Conservation (phyloP, 202 grass and related monocot species). For the Bolboschoenoplectus hybrid region DNA sequence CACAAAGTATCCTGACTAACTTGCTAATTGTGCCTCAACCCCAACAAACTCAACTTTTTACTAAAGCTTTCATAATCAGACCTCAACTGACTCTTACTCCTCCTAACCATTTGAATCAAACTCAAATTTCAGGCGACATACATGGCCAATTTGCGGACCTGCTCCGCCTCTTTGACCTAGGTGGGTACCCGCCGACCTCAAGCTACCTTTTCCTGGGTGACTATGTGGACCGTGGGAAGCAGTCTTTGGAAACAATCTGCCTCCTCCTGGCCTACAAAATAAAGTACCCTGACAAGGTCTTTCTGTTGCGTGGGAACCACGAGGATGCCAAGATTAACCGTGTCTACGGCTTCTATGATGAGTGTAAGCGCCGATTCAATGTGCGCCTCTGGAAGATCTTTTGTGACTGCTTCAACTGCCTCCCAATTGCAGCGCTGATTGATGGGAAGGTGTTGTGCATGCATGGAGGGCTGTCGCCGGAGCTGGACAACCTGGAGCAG, state of each 20-base stretch:
- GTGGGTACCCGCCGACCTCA: conserved; percentile 80
- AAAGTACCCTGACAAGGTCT: conserved; percentile 86
- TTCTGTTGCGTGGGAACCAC: conserved; percentile 81
- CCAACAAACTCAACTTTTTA: neutral
- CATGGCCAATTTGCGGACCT: conserved; percentile 88
- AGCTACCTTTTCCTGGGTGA: conserved; percentile 94
- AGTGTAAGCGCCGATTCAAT: conserved; percentile 93
- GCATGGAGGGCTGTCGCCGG: conserved; percentile 89
- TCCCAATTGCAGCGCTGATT: conserved; percentile 77
- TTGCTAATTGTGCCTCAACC: neutral
- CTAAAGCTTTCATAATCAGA: conserved; percentile 2
- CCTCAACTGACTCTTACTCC: conserved; percentile 26
- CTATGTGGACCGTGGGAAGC: conserved; percentile 92
- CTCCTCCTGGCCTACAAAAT: conserved; percentile 84
- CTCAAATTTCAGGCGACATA: conserved; percentile 66
- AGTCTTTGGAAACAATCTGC: conserved; percentile 91
- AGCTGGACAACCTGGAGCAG: conserved; percentile 79
- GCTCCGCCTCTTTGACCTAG: conserved; percentile 78
- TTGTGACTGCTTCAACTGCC: conserved; percentile 92
- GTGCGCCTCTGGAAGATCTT: conserved; percentile 91
- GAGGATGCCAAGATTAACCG: conserved; percentile 95
- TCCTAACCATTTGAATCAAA: conserved; percentile 15
- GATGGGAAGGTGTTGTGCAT: conserved; percentile 86
- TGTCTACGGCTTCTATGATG: conserved; percentile 94
- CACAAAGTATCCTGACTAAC: neutral